Conservation (phyloP, 352 stramenopile genomes). For the Elongisporangium anandrum region DNA sequence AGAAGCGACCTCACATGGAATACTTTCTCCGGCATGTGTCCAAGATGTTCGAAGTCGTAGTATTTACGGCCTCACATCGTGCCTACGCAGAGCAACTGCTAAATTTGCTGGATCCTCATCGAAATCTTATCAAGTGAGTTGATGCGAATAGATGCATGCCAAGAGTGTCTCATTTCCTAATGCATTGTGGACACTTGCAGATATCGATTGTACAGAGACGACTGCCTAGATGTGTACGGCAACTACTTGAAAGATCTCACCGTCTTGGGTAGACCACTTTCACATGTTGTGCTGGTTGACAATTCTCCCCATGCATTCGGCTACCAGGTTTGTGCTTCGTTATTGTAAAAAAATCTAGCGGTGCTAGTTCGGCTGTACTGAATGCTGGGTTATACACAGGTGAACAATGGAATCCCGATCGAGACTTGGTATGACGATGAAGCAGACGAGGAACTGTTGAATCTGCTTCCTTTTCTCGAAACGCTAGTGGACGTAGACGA, state of each 20-base stretch:
- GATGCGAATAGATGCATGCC: background rate
- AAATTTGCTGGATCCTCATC: constrained; percentile 94
- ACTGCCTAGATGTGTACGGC: constrained; percentile 95
- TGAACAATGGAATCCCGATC: constrained; percentile 98
- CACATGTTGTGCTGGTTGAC: constrained; percentile 93
- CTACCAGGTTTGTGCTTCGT: constrained; percentile 82
- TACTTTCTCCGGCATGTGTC: constrained; percentile 93
- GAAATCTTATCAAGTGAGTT: constrained; percentile 84
- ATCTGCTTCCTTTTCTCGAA: constrained; percentile 94
- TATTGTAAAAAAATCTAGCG: constrained; percentile 1
- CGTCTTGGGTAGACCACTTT: constrained; percentile 92
- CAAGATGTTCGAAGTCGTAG: constrained; percentile 97
- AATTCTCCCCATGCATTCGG: constrained; percentile 98
- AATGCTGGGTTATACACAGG: constrained; percentile 19
- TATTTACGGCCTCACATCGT: constrained; percentile 97
- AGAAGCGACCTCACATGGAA: constrained; percentile 94
- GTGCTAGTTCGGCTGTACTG: background rate
- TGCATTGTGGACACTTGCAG: constrained; percentile 38
- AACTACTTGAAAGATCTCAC: constrained; percentile 99
- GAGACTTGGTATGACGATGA: constrained; percentile 98
- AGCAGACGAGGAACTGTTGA: constrained; percentile 94
- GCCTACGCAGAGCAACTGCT: constrained; percentile 97
- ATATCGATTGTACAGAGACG: constrained; percentile 93
- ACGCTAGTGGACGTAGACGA: constrained; percentile 85
- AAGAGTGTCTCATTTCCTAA: background rate